Evolutionary conservation across 495 filamentous ascomycete species (phyloP).

Genomic region (Choiromyces venosus): DNA sequence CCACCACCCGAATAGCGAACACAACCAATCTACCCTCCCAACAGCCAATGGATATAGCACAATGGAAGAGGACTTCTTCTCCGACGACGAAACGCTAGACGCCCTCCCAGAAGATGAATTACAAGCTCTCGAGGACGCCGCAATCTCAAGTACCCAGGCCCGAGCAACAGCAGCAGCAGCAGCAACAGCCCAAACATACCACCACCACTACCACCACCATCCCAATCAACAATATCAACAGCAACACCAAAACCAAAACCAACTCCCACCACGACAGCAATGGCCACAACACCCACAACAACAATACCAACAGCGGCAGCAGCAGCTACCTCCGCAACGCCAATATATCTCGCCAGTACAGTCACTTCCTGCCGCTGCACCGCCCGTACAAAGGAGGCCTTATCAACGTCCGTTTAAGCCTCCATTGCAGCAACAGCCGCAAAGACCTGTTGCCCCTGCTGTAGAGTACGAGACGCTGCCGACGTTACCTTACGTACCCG

Average conservation of each 20-base stretch:
- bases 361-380: neutral
- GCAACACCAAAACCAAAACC: constrained; percentile 24
- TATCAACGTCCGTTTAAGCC: constrained; percentile 29
- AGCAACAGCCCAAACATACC: constrained; percentile 10
- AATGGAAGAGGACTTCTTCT: constrained; percentile 40
- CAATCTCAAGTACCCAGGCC: constrained; percentile 29
- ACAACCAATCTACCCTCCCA: neutral
- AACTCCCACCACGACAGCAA: constrained; percentile 16
- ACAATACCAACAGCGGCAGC: constrained; percentile 7
- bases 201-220: neutral
- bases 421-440: constrained; percentile 19
- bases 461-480: constrained; percentile 12
- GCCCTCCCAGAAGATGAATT: constrained; percentile 40
- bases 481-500: constrained; percentile 21
- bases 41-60: constrained; percentile 27
- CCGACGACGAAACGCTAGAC: constrained; percentile 39
- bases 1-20: neutral
- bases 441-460: neutral
- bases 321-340: neutral
- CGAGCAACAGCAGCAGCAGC: constrained; percentile 10
- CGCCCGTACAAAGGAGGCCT: neutral
- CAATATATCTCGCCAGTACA: neutral
- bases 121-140: constrained; percentile 39
- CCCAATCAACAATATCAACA: constrained; percentile 20
- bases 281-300: neutral